A percentile compares a stretch with the other conserved stretches of the same genome.
phyloP scores from a whole-genome alignment of 257 asterid genomes.

The Solanum neorickii region DNA sequence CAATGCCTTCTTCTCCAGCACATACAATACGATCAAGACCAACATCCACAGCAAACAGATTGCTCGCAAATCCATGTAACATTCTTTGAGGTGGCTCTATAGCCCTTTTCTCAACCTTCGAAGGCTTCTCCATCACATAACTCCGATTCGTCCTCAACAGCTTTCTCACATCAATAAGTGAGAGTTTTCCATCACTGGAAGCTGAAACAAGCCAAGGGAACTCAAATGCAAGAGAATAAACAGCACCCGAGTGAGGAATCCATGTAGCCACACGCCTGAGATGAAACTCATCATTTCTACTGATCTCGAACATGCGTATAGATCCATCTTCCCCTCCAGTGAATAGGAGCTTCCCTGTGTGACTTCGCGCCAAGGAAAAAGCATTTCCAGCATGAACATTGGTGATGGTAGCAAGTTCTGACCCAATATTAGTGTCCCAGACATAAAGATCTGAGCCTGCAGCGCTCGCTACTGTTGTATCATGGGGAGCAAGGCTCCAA shows the following conservation, averaged over 20 bases:
- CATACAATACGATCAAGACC: conserved; percentile 80
- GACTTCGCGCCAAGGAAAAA: conserved; percentile 68
- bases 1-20: conserved; percentile 90
- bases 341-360: conserved; percentile 79
- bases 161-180: conserved; percentile 76
- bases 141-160: conserved; percentile 38
- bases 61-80: conserved; percentile 77
- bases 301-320: conserved; percentile 80
- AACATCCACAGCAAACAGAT: conserved; percentile 58
- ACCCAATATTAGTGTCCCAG: conserved; percentile 61
- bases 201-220: conserved; percentile 94
- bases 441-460: conserved; percentile 68
- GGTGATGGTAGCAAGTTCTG: conserved; percentile 19
- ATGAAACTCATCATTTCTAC: conserved; percentile 15
- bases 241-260: conserved; percentile 78
- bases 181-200: conserved; percentile 76
- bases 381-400: conserved; percentile 52
- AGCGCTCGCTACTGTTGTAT: conserved; percentile 54
- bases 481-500: conserved; percentile 87
- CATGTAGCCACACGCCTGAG: conserved; percentile 56
- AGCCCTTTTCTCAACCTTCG: conserved; percentile 10
- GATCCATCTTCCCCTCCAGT: conserved; percentile 94
- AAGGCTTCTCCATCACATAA: conserved; percentile 10
- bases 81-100: conserved; percentile 83
- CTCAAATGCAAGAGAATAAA: conserved; percentile 85